A percentile compares a stretch with the other conserved stretches of the same genome.
phyloP scores from a whole-genome alignment of 2,329 filamentous ascomycete genomes.

The Alternaria brassicae region DNA sequence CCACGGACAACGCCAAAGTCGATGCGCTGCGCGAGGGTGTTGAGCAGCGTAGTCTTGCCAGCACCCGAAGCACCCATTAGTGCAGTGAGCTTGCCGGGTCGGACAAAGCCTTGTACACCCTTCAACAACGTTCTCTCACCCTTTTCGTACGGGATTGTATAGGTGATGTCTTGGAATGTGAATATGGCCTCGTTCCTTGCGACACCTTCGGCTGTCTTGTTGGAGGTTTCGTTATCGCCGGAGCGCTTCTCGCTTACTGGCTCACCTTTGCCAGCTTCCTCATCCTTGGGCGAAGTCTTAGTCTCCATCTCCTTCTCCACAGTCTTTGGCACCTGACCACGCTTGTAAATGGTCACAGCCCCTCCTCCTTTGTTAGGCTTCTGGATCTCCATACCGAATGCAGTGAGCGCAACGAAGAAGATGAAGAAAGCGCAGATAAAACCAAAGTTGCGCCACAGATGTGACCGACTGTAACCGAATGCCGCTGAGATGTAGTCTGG shows the following conservation, averaged over 20 bases:
- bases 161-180: constrained; percentile 87
- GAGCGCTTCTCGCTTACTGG: constrained; percentile 35
- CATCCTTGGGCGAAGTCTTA: constrained; percentile 54
- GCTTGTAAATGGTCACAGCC: constrained; percentile 67
- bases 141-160: constrained; percentile 66
- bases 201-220: constrained; percentile 55
- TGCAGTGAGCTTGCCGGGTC: constrained; percentile 86
- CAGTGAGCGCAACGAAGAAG: constrained; percentile 57
- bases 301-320: constrained; percentile 66
- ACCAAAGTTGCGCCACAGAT: constrained; percentile 68
- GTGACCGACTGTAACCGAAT: constrained; percentile 62
- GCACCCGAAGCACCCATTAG: constrained; percentile 73
- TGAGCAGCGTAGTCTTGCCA: constrained; percentile 48
- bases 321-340: constrained; percentile 66
- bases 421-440: constrained; percentile 60
- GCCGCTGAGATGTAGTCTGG: constrained; percentile 63
- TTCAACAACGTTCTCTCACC: constrained; percentile 60
- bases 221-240: constrained; percentile 32
- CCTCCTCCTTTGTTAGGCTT: constrained; percentile 68
- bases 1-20: constrained; percentile 55
- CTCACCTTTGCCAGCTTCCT: constrained; percentile 59
- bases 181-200: constrained; percentile 68
- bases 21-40: constrained; percentile 52
- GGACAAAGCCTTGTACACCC: constrained; percentile 80
- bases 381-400: constrained; percentile 55